These are phyloP conservation scores for Priceomyces carsonii DNA, from an alignment of 805 yeast genomes.

Conservation along the genomic window DNA sequence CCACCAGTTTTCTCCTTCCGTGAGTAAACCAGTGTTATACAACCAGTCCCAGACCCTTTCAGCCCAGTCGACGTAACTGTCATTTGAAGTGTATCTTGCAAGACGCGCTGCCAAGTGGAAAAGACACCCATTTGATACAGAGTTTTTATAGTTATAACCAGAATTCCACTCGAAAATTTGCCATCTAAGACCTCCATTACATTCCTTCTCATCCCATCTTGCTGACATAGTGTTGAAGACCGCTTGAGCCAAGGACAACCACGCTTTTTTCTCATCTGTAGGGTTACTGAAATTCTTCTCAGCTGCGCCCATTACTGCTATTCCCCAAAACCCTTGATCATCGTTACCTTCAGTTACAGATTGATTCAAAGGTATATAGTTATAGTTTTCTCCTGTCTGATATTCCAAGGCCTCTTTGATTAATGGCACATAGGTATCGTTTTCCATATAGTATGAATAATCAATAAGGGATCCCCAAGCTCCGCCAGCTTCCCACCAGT, in stretches of 20 bases:
- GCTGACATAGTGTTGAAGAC: conserved; percentile 47
- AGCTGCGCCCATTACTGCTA: conserved; percentile 89
- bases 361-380: conserved; percentile 86
- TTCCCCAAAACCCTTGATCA: conserved; percentile 97
- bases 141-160: conserved; percentile 47
- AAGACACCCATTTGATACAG: conserved; percentile 46
- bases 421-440: conserved; percentile 61
- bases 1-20: conserved; percentile 43
- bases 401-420: conserved; percentile 64
- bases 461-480: conserved; percentile 89
- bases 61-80: conserved; percentile 41
- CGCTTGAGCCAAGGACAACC: conserved; percentile 45
- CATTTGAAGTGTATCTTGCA: conserved; percentile 42
- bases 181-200: conserved; percentile 49
- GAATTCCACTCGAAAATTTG: conserved; percentile 51
- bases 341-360: conserved; percentile 95
- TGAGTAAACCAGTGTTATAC: conserved; percentile 44
- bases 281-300: conserved; percentile 78
- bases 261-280: conserved; percentile 29
- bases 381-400: conserved; percentile 66
- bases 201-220: conserved; percentile 40
- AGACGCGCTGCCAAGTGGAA: conserved; percentile 47
- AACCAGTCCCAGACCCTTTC: conserved; percentile 48
- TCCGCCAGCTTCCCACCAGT: conserved; percentile 99
- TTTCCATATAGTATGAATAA: conserved; percentile 68